Base-by-base conservation (phyloP, 1,284 basidiomycete species). In the Ustilago vetiveriae region DNA sequence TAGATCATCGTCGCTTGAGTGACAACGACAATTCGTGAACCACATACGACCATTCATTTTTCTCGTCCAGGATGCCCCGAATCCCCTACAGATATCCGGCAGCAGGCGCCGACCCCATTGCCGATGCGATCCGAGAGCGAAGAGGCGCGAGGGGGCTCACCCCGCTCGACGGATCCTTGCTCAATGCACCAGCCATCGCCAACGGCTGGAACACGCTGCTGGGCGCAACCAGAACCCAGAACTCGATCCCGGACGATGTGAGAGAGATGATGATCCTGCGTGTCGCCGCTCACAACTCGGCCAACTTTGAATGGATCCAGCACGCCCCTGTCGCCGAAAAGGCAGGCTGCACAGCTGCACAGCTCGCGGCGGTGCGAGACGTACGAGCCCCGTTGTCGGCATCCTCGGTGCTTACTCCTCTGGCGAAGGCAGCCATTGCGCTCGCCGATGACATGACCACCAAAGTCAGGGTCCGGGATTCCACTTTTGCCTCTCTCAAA, bases 221-320 rank as follows among this genome's bases (percentile, higher is more conserved):
- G 11, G 84, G 84, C 7, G 82, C 83, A 0, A 75, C 84, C 6
- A 60, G 84, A 21, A 83, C 76, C 30, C 76, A 78, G 45, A 83
- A 80, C 51, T 80, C 79, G 44, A 72, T 84, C 26, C 81, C 80
- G 0, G 83, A 80, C 39, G 84, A 84, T 58, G 70, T 84, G 14
- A 63, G 84, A 24, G 84, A 84, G 64, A 72, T 84, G 47, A 82
- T 84, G 78, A 84, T 84, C 56, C 74, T 84, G 4, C 81, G 84
- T 14, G 83, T 84, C 3, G 84, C 84, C 2, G 82, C 81, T 1
- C 79, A 82, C 50, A 84, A 84, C 59, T 72, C 74, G 23, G 84
- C 84, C 22, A 76, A 81, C 19, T 84, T 83, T 53, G 84, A 84
- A 60, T 84, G 84, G 84, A 81, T 84, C 48, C 83, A 82, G 36